Base-by-base conservation (phyloP, 2,329 filamentous ascomycete genomes). In the Diaporthe ilicicola region DNA sequence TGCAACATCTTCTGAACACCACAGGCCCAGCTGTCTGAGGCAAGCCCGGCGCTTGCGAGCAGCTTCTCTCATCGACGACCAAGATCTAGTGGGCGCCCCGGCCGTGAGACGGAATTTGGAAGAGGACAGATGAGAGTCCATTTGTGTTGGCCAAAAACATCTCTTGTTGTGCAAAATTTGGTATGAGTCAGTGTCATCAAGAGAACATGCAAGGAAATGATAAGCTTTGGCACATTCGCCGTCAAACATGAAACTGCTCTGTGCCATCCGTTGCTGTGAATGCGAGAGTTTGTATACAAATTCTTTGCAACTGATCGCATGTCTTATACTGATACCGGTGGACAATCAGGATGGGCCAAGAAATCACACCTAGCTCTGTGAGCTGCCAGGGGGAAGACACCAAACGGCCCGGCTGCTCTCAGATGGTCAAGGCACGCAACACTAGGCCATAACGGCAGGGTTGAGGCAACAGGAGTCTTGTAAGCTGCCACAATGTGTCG, bases 11-110 rank as follows among this genome's bases (percentile, higher is more conserved):
- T 5, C 53, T 15, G 32, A 12, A 13, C 59, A 64, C 44, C 15
- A 48, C 19, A 50, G 44, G 29, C 44, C 37, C n/a, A 32, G 59
- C 17, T 50, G 59, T 50, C 29, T 48, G 42, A 32, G 59, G 59
- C 44, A 12, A 24, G n/a, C 42, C 59, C 59, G 59, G 59, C 59
- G 50, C 59, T 50, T 64, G 44, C 10, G n/a, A 37, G 29, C 29
- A 44, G 29, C 29, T 29, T 48, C 44, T 50, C n/a, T 32, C 44
- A 39, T 37, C 24, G 27, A 24, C 10, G 27, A 34, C 9, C 27
- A 27, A 12, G 13, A 48, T 29, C n/a, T n/a, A 19, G 42, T 50
- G 7, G 4, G 29, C 24, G 13, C 13, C 13, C 10, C 17, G 12
- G 22, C n/a, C 19, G 1, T 46, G 27, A 15, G 27, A 7, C 3